Evolutionary conservation across 2,329 filamentous ascomycete species (phyloP).

Genomic region (Aspergillus phoenicis): DNA sequence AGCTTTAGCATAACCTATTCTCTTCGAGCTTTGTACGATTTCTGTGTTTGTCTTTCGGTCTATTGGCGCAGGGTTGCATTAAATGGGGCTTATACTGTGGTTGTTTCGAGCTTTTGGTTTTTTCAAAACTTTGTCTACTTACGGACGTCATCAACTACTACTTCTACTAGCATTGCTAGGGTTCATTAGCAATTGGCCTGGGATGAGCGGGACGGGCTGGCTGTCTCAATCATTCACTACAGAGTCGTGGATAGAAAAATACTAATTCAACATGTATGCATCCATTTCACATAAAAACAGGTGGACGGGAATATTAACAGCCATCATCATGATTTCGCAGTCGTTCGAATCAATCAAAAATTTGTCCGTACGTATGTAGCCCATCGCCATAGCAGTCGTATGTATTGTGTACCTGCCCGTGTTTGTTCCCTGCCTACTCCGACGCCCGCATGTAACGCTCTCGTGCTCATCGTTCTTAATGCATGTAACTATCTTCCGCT

Average conservation of each 20-base stretch:
- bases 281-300: constrained; percentile 7
- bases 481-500: not conserved
- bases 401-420: constrained; percentile 3
- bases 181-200: not conserved
- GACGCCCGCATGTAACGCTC: constrained; percentile 15
- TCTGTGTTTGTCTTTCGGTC: constrained; percentile 10
- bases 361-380: not conserved
- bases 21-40: not conserved
- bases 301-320: not conserved
- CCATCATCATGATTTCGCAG: not conserved
- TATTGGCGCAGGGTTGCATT: constrained; percentile 20
- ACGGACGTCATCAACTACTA: not conserved
- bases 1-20: constrained; percentile 13
- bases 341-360: not conserved
- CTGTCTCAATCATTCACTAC: too few relatives aligned
- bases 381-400: constrained; percentile 3
- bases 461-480: constrained; percentile 1
- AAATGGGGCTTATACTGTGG: constrained; percentile 1
- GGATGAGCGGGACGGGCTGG: not conserved
- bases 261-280: constrained; percentile 14
- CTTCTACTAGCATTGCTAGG: constrained; percentile 1
- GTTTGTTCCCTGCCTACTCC: constrained; percentile 7
- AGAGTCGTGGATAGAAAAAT: not conserved
- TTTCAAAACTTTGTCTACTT: not conserved
- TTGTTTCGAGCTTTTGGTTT: constrained; percentile 1